phyloP scores from a whole-genome alignment of 805 yeast genomes.

The Metschnikowia noctiluminum region DNA sequence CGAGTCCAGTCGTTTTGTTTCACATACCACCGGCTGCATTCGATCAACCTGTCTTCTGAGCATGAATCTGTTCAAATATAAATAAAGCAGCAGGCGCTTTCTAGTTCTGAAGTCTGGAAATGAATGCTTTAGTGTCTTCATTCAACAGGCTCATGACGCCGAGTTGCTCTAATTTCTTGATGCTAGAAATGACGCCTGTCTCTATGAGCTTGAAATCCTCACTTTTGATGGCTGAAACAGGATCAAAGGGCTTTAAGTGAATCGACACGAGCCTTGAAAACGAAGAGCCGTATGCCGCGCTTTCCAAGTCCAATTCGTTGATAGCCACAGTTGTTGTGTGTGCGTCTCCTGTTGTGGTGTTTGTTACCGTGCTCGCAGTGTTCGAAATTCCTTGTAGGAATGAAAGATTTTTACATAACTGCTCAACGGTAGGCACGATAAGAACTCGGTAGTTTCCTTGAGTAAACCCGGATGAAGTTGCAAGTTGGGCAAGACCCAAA shows the following conservation, averaged over 20 bases:
- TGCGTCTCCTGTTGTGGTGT: conserved; percentile 18
- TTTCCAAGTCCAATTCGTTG: conserved; percentile 56
- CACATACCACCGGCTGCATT: too few species aligned
- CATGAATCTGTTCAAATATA: background rate
- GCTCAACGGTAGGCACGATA: conserved; percentile 28
- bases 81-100: background rate
- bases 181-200: conserved; percentile 22
- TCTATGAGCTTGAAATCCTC: conserved; percentile 31
- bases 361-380: conserved; percentile 15
- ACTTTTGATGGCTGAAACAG: conserved; percentile 51
- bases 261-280: conserved; percentile 73
- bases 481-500: conserved; percentile 47
- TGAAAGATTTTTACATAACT: conserved; percentile 28
- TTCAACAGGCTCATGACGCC: conserved; percentile 28
- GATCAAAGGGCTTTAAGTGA: conserved; percentile 62
- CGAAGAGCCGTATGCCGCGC: conserved; percentile 77
- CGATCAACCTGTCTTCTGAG: background rate
- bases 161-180: conserved; percentile 26
- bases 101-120: conserved; percentile 8
- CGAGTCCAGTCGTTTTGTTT: too few species aligned
- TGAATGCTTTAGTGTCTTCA: conserved; percentile 13
- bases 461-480: conserved; percentile 25
- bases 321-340: conserved; percentile 29
- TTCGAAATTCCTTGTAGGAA: conserved; percentile 28
- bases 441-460: conserved; percentile 21